Percentiles rank a stretch among this genome's conserved stretches.
Evolutionary conservation across 768 basidiomycete species (phyloP).

Genomic region (Boletus sensibilis): DNA sequence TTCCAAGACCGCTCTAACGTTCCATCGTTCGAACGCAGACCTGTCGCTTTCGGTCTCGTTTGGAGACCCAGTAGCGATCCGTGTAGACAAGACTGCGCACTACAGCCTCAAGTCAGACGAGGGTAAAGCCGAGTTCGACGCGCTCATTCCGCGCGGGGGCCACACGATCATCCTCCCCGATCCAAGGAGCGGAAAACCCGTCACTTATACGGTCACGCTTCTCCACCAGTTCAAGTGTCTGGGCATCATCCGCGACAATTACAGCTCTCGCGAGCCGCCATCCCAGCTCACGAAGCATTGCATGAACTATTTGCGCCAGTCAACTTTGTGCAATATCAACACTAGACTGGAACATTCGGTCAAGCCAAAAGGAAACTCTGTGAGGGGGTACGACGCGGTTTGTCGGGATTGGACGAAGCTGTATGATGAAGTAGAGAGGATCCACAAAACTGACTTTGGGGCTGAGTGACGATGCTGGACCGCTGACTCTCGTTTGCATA

Average conservation of each 20-base stretch:
- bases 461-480: not conserved
- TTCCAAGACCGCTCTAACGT: not conserved
- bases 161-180: conserved; percentile 11
- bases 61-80: conserved; percentile 12
- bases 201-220: conserved; percentile 13
- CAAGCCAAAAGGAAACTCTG: conserved; percentile 3
- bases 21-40: not conserved
- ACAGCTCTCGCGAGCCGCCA: not conserved
- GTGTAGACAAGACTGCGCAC: conserved; percentile 12
- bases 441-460: not conserved
- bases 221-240: conserved; percentile 15
- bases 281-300: conserved; percentile 12
- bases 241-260: conserved; percentile 11
- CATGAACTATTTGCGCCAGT: conserved; percentile 12
- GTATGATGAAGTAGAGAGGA: conserved; percentile 12
- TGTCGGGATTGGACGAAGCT: conserved; percentile 16
- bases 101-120: conserved; percentile 13
- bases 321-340: conserved; percentile 13
- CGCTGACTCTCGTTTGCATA: not conserved
- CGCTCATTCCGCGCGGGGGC: conserved; percentile 9
- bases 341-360: conserved; percentile 13
- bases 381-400: conserved; percentile 11
- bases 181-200: conserved; percentile 8
- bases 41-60: conserved; percentile 9
- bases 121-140: conserved; percentile 15